These are phyloP conservation scores for Zygosaccharomyces pseudorouxii DNA, from an alignment of 805 yeast species.

Conservation along the genomic window DNA sequence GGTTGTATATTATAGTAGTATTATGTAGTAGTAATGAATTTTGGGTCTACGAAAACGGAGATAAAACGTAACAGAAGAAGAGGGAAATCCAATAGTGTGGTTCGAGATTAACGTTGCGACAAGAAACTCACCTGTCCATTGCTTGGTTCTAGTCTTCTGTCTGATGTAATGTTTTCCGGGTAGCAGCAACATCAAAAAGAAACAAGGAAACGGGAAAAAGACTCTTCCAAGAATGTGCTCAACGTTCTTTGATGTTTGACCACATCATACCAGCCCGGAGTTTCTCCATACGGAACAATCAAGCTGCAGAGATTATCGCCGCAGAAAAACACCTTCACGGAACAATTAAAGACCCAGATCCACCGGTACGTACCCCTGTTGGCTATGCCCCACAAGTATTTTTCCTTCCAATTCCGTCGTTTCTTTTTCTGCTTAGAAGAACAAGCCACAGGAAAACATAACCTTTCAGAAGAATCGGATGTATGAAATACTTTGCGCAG, in stretches of 20 bases:
- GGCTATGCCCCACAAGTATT: too few species aligned
- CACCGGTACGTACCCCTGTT: too few species aligned
- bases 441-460: too few species aligned
- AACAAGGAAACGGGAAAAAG: not conserved
- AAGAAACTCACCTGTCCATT: too few species aligned
- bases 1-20: conserved; percentile 4
- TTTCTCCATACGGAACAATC: not conserved
- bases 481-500: too few species aligned
- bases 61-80: not conserved
- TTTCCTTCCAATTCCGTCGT: too few species aligned
- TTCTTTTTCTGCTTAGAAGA: too few species aligned
- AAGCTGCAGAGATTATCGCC: not conserved
- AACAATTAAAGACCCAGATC: not conserved
- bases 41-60: conserved; percentile 1
- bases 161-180: not conserved
- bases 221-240: not conserved
- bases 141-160: too few species aligned
- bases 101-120: not conserved
- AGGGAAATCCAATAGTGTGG: not conserved
- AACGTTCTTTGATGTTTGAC: not conserved
- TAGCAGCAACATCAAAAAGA: not conserved
- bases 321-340: not conserved
- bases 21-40: conserved; percentile 7
- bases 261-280: not conserved
- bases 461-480: too few species aligned